Evolutionary conservation across 1,139 yeast species (phyloP), one percentile per base, ranked within the genome.

Genomic region (Saccharomyces hybrid): DNA sequence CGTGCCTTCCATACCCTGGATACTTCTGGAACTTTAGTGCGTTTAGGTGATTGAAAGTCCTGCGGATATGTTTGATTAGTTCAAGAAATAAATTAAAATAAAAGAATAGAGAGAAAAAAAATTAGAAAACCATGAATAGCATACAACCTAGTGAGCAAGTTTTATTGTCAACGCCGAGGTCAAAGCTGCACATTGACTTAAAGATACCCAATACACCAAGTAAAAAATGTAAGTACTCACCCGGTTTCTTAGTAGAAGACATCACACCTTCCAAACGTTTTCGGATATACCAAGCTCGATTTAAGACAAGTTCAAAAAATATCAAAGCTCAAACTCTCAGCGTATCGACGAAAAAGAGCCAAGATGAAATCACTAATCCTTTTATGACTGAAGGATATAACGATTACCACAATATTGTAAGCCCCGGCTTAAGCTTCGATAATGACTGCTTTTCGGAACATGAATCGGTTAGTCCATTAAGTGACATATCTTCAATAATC

Each of bases 401-500:
- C 50, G 48, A 50, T 29, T 19, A 38, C 44, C 24, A 21, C n/a
- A 38, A 38, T 19, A 38, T 38, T 16, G 24, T 59, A 6, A 61
- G 64, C 51, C 64, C 64, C 2, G 44, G 44, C 3, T 38, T 38
- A 11, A 38, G 44, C 19, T 38, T 38, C 4, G 44, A 38, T 38
- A 38, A 38, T 16, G 44, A 38, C 11, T 38, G 44, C 44, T 38
- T 38, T 12, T 38, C 44, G 3, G 44, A 38, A 38, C 44, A 38
- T 38, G 44, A 38, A 19, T 16, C 19, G 9, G 44, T 38, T 38
- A 38, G 24, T 31, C 49, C 28, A 24, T 47, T 21, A 9, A 38
- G 44, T 54, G 64, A 61, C 19, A 49, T 54, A 7, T 58, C 61
- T 4, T 58, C 62, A 32, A 31, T 54, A 14, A 57, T 60, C 32